Evolutionary conservation across 352 stramenopile genomes (phyloP), one percentile per base, ranked within the genome.

Genomic region (Pythium volutum): DNA sequence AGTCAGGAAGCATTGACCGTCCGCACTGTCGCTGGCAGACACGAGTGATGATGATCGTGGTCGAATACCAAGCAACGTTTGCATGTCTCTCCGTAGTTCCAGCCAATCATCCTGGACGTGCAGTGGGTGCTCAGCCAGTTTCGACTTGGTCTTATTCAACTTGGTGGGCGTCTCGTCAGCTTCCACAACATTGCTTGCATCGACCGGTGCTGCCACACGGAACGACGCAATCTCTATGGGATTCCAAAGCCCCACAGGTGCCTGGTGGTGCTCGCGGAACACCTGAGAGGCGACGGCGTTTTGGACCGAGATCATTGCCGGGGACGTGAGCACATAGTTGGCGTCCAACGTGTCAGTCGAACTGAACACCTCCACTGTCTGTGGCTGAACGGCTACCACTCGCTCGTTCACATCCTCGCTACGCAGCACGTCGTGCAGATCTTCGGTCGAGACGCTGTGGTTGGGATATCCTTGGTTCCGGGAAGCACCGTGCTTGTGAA

Each of bases 281-380:
- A n/a, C 27, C n/a, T 47, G 75, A 23, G 56, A 36, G 18, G 75
- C 77, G 12, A 75, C 83, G n/a, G 69, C 78, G 55, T 91, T 91
- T 38, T 89, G 81, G 3, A 73, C 65, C 4, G 66, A 64, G 26
- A 89, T 74, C 12, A 87, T 42, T 10, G 62, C 64, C 4, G 72
- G 72, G 0, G 79, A 74, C 7, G 79, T 71, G 26, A 91, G 66
- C 47, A 90, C 81, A 59, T 88, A 90, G 67, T 90, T 90, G 45
- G 79, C 68, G 62, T 90, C 75, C 20, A 84, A 38, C n/a, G 79
- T 84, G 38, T 81, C 68, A n/a, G 76, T 84, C 7, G 74, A 66
- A 49, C 62, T 73, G 47, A 85, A 90, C 31, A 87, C 51, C 31
- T 84, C 69, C 16, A 90, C 66, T 4, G 71, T 29, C 12, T 66